phyloP scores from a whole-genome alignment of 179 eudicot genomes.

The Monotropa hypopitys region DNA sequence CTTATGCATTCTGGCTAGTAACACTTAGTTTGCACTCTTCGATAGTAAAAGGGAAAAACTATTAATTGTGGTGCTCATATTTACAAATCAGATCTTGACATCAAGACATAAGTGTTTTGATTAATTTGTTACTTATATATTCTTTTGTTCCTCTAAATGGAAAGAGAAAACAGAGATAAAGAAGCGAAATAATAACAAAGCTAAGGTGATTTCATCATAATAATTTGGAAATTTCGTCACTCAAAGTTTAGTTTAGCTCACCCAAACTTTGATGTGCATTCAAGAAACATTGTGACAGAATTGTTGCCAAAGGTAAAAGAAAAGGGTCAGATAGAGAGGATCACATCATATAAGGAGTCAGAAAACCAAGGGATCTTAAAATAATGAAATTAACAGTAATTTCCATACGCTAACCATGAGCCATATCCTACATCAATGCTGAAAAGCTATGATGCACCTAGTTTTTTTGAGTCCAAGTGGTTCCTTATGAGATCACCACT shows the following conservation, averaged over 20 bases:
- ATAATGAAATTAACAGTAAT: neutral
- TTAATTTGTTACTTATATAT: neutral
- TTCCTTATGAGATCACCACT: neutral
- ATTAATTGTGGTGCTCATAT: neutral
- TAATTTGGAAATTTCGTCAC: neutral
- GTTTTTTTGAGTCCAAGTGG: neutral
- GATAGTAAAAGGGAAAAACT: neutral
- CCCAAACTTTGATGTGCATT: neutral
- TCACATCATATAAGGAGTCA: neutral
- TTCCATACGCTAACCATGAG: neutral
- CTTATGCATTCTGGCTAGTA: neutral
- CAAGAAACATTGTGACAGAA: neutral
- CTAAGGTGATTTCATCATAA: neutral
- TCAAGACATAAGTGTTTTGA: neutral
- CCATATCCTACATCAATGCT: neutral
- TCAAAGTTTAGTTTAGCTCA: neutral
- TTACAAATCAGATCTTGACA: neutral
- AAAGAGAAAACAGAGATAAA: neutral
- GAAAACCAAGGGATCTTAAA: neutral
- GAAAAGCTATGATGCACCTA: neutral
- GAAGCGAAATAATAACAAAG: neutral
- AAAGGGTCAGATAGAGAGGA: neutral
- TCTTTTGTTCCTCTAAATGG: neutral
- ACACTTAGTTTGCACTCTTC: neutral
- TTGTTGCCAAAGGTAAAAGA: neutral